Conservation (phyloP, 306 rosid genomes). For the Prunus armeniaca region DNA sequence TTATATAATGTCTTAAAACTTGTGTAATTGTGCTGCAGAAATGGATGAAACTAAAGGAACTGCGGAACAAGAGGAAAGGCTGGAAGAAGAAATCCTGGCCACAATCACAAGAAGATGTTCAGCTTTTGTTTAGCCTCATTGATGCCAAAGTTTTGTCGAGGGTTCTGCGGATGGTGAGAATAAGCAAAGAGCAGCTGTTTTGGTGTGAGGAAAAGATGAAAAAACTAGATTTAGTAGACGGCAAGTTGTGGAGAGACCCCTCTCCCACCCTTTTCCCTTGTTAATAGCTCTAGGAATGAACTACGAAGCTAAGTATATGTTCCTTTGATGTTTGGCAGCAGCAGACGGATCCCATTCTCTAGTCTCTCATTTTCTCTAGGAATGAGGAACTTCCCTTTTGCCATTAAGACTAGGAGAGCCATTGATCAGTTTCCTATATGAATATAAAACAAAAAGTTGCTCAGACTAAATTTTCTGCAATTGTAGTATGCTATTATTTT, state of each 20-base stretch:
- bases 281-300: slow-evolving; percentile 22
- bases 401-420: background rate
- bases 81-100: slow-evolving; percentile 81
- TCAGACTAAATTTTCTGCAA: background rate
- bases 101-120: slow-evolving; percentile 62
- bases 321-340: background rate
- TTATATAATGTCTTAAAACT: background rate
- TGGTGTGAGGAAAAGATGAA: slow-evolving; percentile 98
- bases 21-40: slow-evolving; percentile 50
- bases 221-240: slow-evolving; percentile 55
- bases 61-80: slow-evolving; percentile 63
- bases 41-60: slow-evolving; percentile 65
- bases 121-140: slow-evolving; percentile 62
- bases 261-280: slow-evolving; percentile 85
- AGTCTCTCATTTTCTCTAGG: background rate
- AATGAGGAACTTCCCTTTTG: background rate
- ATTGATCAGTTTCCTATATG: background rate
- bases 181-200: slow-evolving; percentile 66
- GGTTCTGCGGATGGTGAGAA: slow-evolving; percentile 65
- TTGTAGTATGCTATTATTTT: background rate
- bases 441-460: background rate
- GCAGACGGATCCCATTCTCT: slow-evolving; percentile 10
- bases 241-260: slow-evolving; percentile 77
- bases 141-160: slow-evolving; percentile 65
- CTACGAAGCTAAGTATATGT: background rate